These are phyloP conservation scores for Hibiscus mutabilis DNA, from an alignment of 345 rosid genomes.

Conservation along the genomic window DNA sequence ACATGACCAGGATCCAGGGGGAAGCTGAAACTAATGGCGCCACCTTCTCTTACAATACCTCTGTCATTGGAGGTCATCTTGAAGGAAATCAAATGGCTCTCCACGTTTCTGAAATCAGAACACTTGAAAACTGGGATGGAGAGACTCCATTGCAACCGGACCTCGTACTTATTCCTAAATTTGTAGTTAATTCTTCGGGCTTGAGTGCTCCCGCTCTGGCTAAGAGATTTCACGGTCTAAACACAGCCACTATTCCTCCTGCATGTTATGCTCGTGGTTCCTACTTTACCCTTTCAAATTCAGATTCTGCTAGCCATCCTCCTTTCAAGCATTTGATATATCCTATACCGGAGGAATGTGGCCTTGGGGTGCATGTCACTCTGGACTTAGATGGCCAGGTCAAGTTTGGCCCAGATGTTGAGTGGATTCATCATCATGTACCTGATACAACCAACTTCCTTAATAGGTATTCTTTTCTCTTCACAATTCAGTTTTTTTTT, in stretches of 20 bases:
- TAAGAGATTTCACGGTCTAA: conserved; percentile 54
- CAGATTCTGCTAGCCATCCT: conserved; percentile 22
- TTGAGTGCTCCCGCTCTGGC: conserved; percentile 66
- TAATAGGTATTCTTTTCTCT: conserved; percentile 42
- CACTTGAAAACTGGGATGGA: conserved; percentile 40
- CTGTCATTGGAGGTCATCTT: conserved; percentile 55
- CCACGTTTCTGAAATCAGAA: conserved; percentile 40
- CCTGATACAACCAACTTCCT: conserved; percentile 67
- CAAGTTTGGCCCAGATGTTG: conserved; percentile 96
- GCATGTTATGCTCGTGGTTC: conserved; percentile 76
- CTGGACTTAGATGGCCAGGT: conserved; percentile 79
- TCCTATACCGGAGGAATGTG: conserved; percentile 89
- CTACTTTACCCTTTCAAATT: conserved; percentile 58
- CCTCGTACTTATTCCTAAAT: conserved; percentile 52
- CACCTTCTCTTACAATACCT: conserved; percentile 69
- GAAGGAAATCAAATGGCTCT: conserved; percentile 51
- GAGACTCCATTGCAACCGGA: conserved; percentile 30
- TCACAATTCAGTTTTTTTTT: neutral
- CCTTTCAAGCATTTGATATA: conserved; percentile 70
- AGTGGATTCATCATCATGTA: conserved; percentile 58
- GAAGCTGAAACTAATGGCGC: conserved; percentile 66
- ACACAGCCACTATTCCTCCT: conserved; percentile 36
- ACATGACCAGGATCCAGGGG: conserved; percentile 42
- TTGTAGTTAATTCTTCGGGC: conserved; percentile 82
- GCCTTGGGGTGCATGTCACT: conserved; percentile 88